Conservation (phyloP, 495 filamentous ascomycete genomes). For the Neurospora sp. region DNA sequence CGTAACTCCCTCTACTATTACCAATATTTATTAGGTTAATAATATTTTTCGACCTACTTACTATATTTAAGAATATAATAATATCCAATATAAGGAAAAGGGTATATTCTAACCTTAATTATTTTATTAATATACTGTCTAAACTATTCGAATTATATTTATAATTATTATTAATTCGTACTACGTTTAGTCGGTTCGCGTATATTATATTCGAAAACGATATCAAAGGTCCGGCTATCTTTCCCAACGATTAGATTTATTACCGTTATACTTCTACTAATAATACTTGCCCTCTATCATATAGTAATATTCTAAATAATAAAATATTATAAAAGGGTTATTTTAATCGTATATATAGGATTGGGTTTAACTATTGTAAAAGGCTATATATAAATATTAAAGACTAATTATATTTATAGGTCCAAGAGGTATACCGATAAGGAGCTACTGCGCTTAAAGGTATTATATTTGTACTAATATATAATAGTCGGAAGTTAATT, state of each 20-base stretch:
- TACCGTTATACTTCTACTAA: background rate
- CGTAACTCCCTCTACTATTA: background rate
- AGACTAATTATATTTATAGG: no score
- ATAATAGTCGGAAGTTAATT: no score
- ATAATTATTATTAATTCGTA: background rate
- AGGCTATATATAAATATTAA: no score
- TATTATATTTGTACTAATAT: no score
- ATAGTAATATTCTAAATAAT: no score
- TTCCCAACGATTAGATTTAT: background rate
- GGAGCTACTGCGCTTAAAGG: no score
- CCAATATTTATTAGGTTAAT: background rate
- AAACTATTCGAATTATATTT: background rate
- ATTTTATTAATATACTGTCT: background rate
- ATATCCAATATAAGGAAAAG: background rate
- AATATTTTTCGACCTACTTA: background rate
- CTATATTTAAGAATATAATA: background rate
- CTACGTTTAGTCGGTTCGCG: background rate
- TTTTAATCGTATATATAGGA: no score
- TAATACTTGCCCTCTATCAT: no score
- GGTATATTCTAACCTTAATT: background rate
- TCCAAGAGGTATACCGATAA: no score
- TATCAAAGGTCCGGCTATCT: background rate
- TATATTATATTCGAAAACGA: background rate
- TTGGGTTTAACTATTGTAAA: no score
- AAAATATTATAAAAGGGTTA: no score